Conservation (phyloP, 495 filamentous ascomycete species). For the Penicillium mononematosum region DNA sequence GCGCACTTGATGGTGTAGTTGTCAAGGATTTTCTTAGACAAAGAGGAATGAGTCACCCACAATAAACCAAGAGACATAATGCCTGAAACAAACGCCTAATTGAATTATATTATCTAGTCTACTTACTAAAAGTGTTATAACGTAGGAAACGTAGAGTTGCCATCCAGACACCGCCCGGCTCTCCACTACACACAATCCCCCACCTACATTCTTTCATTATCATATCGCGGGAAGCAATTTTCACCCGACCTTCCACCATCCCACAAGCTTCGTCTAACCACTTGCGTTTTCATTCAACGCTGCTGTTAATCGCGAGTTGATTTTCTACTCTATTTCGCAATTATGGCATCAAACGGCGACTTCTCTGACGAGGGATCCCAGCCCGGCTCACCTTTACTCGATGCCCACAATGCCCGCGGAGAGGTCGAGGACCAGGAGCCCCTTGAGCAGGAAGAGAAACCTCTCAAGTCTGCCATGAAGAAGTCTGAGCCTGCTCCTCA, state of each 20-base stretch:
- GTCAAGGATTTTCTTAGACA: neutral
- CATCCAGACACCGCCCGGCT: conserved; percentile 39
- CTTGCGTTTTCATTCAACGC: conserved; percentile 16
- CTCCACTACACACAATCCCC: conserved; percentile 49
- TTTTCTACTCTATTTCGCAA: conserved; percentile 34
- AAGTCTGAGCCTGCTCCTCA: conserved; percentile 51
- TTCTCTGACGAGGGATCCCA: conserved; percentile 60
- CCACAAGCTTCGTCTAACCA: conserved; percentile 19
- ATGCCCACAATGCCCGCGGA: conserved; percentile 51
- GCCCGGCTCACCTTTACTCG: conserved; percentile 58
- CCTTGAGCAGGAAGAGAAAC: conserved; percentile 49
- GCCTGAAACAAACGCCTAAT: neutral
- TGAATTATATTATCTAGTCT: neutral
- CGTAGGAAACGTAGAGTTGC: conserved; percentile 7
- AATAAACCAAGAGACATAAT: conserved; percentile 5
- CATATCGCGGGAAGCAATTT: conserved; percentile 47
- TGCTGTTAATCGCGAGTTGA: conserved; percentile 22
- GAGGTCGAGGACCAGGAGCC: conserved; percentile 54
- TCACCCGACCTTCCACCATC: conserved; percentile 32
- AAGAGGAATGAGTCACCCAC: conserved; percentile 5
- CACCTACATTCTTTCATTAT: conserved; percentile 38
- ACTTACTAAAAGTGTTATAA: neutral
- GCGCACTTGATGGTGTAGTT: neutral
- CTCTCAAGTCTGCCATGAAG: conserved; percentile 66
- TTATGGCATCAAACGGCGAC: conserved; percentile 65